Evolutionary conservation across 2,329 filamentous ascomycete species (phyloP).

Genomic region (Setomelanomma holmii): DNA sequence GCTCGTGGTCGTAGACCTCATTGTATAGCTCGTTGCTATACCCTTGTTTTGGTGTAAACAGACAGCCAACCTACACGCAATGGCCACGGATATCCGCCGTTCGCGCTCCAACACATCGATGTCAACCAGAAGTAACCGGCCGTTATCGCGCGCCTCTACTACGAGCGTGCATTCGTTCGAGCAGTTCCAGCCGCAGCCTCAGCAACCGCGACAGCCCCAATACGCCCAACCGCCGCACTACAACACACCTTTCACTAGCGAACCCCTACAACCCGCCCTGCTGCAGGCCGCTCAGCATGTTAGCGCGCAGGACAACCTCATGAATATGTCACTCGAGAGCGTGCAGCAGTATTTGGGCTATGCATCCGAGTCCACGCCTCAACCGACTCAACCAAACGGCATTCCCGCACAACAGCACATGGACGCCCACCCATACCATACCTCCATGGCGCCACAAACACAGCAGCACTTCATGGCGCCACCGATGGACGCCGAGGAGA

Average conservation of each 20-base stretch:
- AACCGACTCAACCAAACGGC: conserved; percentile 21
- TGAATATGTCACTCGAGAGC: conserved; percentile 40
- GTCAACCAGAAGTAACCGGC: conserved; percentile 53
- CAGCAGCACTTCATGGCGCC: conserved; percentile 29
- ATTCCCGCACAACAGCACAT: conserved; percentile 33
- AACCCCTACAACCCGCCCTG: conserved; percentile 40
- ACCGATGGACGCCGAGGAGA: conserved; percentile 49
- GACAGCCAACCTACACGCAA: conserved; percentile 24
- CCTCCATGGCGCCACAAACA: conserved; percentile 32
- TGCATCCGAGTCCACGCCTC: conserved; percentile 27
- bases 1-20: not conserved
- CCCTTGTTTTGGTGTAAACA: conserved; percentile 48
- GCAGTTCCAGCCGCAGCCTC: conserved; percentile 34
- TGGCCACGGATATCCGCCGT: conserved; percentile 49
- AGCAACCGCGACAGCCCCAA: conserved; percentile 21
- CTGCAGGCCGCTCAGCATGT: conserved; percentile 47
- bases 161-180: conserved; percentile 55
- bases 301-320: conserved; percentile 42
- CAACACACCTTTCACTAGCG: conserved; percentile 34
- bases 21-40: conserved; percentile 16
- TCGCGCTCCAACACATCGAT: conserved; percentile 56
- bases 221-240: conserved; percentile 35
- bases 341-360: conserved; percentile 44
- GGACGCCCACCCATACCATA: conserved; percentile 39
- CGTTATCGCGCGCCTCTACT: conserved; percentile 57